Evolutionary conservation across 78 protist species (phyloP).

Genomic region (Emiliania huxleyi): DNA sequence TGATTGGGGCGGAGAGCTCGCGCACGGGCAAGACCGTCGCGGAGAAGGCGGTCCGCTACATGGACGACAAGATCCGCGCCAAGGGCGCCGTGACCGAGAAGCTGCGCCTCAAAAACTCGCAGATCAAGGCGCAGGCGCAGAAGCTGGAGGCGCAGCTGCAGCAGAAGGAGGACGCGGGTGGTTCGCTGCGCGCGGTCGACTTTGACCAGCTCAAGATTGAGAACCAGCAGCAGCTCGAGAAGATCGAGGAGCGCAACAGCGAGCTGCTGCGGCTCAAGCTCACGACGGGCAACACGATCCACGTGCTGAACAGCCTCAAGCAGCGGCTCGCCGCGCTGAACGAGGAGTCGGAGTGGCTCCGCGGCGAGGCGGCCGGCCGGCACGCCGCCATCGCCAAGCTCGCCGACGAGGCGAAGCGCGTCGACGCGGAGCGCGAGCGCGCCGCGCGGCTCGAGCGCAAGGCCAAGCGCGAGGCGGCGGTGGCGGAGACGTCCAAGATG

Average conservation of each 20-base stretch:
- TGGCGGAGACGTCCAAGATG: slow-evolving; percentile 37
- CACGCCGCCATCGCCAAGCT: not conserved
- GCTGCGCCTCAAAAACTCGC: slow-evolving; percentile 50
- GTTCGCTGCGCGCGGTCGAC: slow-evolving; percentile 67
- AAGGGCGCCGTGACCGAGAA: slow-evolving; percentile 44
- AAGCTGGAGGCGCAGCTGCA: slow-evolving; percentile 57
- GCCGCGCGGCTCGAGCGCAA: slow-evolving; percentile 27
- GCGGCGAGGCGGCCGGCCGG: slow-evolving; percentile 8
- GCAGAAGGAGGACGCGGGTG: slow-evolving; percentile 77
- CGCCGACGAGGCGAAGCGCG: not conserved
- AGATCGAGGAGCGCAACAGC: slow-evolving; percentile 72
- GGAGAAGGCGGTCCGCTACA: slow-evolving; percentile 50
- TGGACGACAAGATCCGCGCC: slow-evolving; percentile 46
- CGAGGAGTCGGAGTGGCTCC: slow-evolving; percentile 29
- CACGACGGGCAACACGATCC: slow-evolving; percentile 65
- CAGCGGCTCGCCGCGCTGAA: slow-evolving; percentile 17
- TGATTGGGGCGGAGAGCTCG: not conserved
- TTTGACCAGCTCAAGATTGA: slow-evolving; percentile 84
- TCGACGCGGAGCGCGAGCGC: slow-evolving; percentile 34
- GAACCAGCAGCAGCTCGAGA: slow-evolving; percentile 70
- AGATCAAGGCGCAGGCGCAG: slow-evolving; percentile 39
- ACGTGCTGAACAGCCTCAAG: slow-evolving; percentile 46
- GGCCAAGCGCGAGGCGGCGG: slow-evolving; percentile 34
- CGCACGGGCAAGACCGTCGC: slow-evolving; percentile 38
- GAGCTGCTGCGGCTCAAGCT: slow-evolving; percentile 71